Evolutionary conservation across 768 basidiomycete species (phyloP), one percentile per base, ranked within the genome.

Genomic region (Tephrocybe sp.): DNA sequence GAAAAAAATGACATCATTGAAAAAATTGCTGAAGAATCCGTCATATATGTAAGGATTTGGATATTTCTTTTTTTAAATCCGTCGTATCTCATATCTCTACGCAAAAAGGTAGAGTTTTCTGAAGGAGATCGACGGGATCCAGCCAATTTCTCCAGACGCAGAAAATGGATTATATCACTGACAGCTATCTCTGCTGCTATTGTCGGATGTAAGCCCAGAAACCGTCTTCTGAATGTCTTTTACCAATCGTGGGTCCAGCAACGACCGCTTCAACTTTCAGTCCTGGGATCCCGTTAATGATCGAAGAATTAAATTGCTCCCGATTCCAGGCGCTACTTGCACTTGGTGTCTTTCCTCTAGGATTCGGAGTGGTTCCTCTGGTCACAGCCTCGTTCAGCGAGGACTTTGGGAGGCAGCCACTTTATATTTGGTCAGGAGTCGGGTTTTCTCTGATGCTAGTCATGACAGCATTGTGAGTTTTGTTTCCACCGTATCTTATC

Each of bases 361-460:
- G 83, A 2, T 87, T 86, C 54, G 82, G 73, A 12, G 31, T 86
- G 21, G 64, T 81, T 12, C 85, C 86, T 0, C 77, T 88, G 2
- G 65, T 87, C 13, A 78, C 84, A 0, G 81, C 86, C 12, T 77
- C 85, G 0, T 76, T 87, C 54, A 86, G 83, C 59, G 86, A 88
- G 58, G 86, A 88, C 57, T 81, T 86, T 49, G 86, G 86, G 10
- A 66, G 86, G 31, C 76, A 77, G 42, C 82, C 78, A 1, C 52
- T 88, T 1, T 87, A 84, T 53, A 58, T 82, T n/a, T 68, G 64
- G 25, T 81, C 82, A 1, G 65, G 64, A 10, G 56, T 77, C 22
- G 71, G 77, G 10, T 82, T 83, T 54, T 56, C 73, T 23, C 53
- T 74, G 18, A 78, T 76, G 68, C 82, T 78, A 55, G 53, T 84